Base-by-base conservation (phyloP, 306 rosid species). In the Quercus mongolica region DNA sequence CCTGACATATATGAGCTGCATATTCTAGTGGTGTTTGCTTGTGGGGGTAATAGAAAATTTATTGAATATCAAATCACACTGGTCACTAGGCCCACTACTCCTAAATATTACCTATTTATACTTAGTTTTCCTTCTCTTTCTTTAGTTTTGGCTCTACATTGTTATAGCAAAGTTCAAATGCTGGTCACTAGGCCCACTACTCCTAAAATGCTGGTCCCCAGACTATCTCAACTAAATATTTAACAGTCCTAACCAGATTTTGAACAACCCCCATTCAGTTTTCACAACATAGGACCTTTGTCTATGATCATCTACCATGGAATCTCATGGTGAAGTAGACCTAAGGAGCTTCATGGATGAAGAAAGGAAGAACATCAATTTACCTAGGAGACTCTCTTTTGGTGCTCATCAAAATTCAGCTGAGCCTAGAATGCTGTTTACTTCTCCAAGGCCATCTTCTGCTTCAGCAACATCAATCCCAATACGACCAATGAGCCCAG, bases 311-410 rank as follows among this genome's bases (percentile, higher is more conserved):
- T 41, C 71, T 68, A 56, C 78, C 64, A 86, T 79, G 86, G 86
- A 76, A 78, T 76, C 68, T 69, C 82, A 83, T 76, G 76, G 83
- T 19, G 72, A 76, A 49, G 75, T 11, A 25, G 56, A 85, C 77
- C 72, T 80, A 10, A 77, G 87, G 83, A 77, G 62, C 72, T 86
- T 80, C 70, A 52, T 74, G 89, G 85, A 80, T 56, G 87, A 80
- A 26, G 87, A 86, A 76, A 51, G 81, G 69, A 77, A 80, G 81
- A 83, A 79, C 68, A 83, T 74, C 79, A 83, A 80, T 69, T 74
- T 83, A 44, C 85, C 85, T 15, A 74, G 85, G 41, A 80, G 85
- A 64, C 87, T 83, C 74, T 85, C 87, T 52, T 83, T 86, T 23
- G 83, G 87, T 49, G 79, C 30, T 38, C 26, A 79, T 30, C 83